Conservation (phyloP, 2,329 filamentous ascomycete species). For the Teratosphaeria pseudoeucalypti region DNA sequence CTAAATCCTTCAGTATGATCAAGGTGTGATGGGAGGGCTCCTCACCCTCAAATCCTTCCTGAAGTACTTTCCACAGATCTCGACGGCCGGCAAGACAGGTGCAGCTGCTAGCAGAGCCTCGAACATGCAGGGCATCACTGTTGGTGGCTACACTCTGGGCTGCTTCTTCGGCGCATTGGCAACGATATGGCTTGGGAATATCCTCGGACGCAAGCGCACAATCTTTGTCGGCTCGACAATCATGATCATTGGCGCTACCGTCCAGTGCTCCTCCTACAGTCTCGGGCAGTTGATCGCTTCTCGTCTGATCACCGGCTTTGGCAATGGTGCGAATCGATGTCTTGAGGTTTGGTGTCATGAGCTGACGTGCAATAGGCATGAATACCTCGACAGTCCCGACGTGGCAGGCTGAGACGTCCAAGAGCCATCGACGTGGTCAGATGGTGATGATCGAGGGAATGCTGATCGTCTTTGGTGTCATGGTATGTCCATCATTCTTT, state of each 20-base stretch:
- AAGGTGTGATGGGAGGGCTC: constrained; percentile 36
- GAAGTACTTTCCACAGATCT: constrained; percentile 32
- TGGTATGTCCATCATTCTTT: constrained; percentile 13
- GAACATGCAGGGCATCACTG: constrained; percentile 22
- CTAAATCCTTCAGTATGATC: not conserved
- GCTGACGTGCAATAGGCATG: constrained; percentile 24
- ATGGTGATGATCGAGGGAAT: constrained; percentile 45
- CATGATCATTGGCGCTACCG: constrained; percentile 40
- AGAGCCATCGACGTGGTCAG: constrained; percentile 40
- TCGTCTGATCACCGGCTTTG: constrained; percentile 42
- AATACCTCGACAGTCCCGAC: constrained; percentile 44
- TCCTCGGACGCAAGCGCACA: constrained; percentile 41
- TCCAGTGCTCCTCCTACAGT: constrained; percentile 38
- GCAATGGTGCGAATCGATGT: constrained; percentile 37
- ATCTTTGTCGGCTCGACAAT: constrained; percentile 41
- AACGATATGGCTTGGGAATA: constrained; percentile 41
- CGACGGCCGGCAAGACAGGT: constrained; percentile 11
- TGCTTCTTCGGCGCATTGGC: constrained; percentile 42
- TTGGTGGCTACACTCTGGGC: constrained; percentile 15
- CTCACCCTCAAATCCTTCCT: constrained; percentile 33
- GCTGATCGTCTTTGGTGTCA: constrained; percentile 27
- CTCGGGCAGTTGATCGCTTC: constrained; percentile 40
- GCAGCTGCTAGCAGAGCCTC: constrained; percentile 7
- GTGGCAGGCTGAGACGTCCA: constrained; percentile 43
- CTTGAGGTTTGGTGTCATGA: constrained; percentile 15